Evolutionary conservation across 2,329 filamentous ascomycete species (phyloP), one percentile per base, ranked within the genome.

Genomic region (Grosmannia serpens): DNA sequence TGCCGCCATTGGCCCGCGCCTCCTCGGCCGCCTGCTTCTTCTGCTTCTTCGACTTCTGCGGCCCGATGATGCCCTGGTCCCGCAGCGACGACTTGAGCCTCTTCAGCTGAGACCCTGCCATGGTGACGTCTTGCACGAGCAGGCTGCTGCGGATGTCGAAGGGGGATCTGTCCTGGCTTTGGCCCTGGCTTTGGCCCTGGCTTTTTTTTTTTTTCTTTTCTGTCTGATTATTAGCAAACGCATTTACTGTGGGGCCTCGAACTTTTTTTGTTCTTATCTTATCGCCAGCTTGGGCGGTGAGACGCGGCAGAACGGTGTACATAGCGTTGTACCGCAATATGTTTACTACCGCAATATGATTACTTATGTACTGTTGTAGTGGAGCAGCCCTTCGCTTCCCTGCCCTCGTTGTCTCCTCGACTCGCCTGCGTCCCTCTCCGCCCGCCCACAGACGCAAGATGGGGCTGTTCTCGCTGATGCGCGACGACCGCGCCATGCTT

Each of bases 81-180:
- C 85, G 83, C 53, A 99, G 80, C 11, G 91, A 96, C 65, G 89
- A 82, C 75, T 97, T 99, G 51, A 99, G 82, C 73, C 91, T 88
- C 75, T 97, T 99, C 60, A 99, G 81, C 77, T 99, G 95, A 15
- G 95, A 99, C 62, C 91, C 89, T 65, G 92, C 86, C 94, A 99
- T 99, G 58, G 67, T 75, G 68, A 2, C 9, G 6, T 17, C 3
- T 1, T 47, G 15, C 4, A 10, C 33, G n/a, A 31, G 38, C n/a
- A 20, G 2, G 38, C 20, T 27, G 41, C n/a, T 33, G 29, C n/a
- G n/a, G n/a, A n/a, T n/a, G 29, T 33, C 10, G 31, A 33, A 33
- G 5, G 10, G 31, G 44, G 22, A 46, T 50, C 46, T 49, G 35
- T 38, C 13, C 13, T 38, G 13, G 35, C 6, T 38, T 10, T 24